These are phyloP conservation scores for Trichoderma sp. DNA, from an alignment of 2,329 filamentous ascomycete genomes.

Conservation along the genomic window DNA sequence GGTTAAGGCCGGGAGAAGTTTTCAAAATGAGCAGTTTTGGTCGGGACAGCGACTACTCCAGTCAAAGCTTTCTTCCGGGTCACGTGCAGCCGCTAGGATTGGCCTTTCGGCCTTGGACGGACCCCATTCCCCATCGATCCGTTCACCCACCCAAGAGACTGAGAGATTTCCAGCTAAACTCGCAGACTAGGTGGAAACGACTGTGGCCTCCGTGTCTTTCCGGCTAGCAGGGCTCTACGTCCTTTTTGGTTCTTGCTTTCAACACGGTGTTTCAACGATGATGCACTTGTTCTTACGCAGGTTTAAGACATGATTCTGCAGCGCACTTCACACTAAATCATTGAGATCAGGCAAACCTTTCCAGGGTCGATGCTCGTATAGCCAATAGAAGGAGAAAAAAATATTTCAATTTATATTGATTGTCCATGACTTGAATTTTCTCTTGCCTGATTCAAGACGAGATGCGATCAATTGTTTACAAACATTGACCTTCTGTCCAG, in stretches of 20 bases:
- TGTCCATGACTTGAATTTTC: not conserved
- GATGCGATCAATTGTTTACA: not conserved
- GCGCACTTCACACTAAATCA: not conserved
- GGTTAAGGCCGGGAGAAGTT: conserved; percentile 54
- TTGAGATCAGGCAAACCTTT: not conserved
- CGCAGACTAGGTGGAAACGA: not conserved
- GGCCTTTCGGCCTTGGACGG: conserved; percentile 1
- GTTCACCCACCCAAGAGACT: not conserved
- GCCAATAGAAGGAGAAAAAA: not conserved
- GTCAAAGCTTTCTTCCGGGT: conserved; percentile 49
- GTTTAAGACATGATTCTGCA: not conserved
- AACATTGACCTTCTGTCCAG: not conserved
- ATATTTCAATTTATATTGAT: not conserved
- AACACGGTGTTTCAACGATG: not conserved
- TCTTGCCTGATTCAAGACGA: not conserved
- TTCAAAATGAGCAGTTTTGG: conserved; percentile 55
- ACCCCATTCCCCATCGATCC: conserved; percentile 18
- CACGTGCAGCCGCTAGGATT: conserved; percentile 41
- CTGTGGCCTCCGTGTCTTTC: conserved; percentile 19
- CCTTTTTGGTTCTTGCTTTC: not conserved
- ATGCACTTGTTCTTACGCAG: not conserved
- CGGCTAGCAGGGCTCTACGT: conserved; percentile 13
- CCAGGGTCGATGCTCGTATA: not conserved
- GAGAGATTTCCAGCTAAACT: conserved; percentile 22
- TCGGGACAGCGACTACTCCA: conserved; percentile 47